phyloP scores from a whole-genome alignment of 176 grass and related monocot genomes.

The Hsuehochloa calcarea region DNA sequence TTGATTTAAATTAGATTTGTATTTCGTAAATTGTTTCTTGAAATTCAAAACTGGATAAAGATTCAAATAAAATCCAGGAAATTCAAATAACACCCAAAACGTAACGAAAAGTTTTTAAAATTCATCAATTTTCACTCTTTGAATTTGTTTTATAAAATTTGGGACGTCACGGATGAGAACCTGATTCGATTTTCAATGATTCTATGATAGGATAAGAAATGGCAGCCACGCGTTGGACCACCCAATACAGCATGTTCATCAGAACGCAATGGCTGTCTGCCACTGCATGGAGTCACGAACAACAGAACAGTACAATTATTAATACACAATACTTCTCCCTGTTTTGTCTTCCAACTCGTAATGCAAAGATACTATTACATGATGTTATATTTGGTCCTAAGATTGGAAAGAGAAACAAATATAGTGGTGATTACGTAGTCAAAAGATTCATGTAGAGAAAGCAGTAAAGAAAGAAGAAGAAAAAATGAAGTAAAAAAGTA shows the following conservation, averaged over 20 bases:
- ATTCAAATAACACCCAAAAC: too few relatives aligned
- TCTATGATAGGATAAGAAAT: background rate
- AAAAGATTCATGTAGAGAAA: background rate
- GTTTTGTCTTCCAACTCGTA: background rate
- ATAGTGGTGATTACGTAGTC: background rate
- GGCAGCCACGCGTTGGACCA: background rate
- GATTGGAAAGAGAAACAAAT: background rate
- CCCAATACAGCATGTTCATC: background rate
- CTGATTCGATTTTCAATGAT: background rate
- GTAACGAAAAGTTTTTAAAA: too few relatives aligned
- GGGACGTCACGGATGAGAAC: background rate
- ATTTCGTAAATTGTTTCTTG: too few relatives aligned
- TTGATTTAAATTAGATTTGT: too few relatives aligned
- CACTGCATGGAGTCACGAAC: background rate
- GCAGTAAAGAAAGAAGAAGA: background rate
- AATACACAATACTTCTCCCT: background rate
- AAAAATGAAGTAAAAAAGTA: background rate
- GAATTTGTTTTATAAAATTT: too few relatives aligned
- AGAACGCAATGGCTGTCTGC: background rate
- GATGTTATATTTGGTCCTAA: background rate
- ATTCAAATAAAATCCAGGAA: too few relatives aligned
- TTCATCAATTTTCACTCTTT: too few relatives aligned
- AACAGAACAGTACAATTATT: background rate
- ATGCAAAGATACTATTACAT: background rate
- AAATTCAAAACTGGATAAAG: too few relatives aligned